Percentiles rank a stretch among this genome's conserved stretches.
These are phyloP conservation scores for Usnea hakonensis DNA, from an alignment of 495 filamentous ascomycete genomes.

Conservation along the genomic window DNA sequence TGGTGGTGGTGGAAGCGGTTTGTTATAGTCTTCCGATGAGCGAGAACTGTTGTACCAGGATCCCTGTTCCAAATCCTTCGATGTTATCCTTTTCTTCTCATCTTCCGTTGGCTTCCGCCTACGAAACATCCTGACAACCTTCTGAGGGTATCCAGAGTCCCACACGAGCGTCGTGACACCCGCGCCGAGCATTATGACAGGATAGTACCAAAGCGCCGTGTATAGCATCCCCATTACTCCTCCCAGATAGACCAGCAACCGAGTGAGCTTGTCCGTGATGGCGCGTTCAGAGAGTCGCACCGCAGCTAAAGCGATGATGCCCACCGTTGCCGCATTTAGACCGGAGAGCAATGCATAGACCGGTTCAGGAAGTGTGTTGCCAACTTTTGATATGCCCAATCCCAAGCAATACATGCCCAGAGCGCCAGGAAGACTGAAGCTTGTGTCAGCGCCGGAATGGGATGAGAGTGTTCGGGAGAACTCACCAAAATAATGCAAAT, in stretches of 20 bases:
- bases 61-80: constrained; percentile 6
- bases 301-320: constrained; percentile 70
- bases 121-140: not conserved
- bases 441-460: constrained; percentile 46
- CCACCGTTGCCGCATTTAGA: constrained; percentile 70
- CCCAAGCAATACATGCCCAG: constrained; percentile 68
- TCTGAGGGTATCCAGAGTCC: constrained; percentile 36
- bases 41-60: not conserved
- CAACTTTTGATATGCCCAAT: constrained; percentile 57
- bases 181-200: constrained; percentile 57
- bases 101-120: not conserved
- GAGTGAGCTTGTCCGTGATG: constrained; percentile 63
- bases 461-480: constrained; percentile 35
- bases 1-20: constrained; percentile 1
- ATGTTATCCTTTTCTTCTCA: not conserved
- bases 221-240: constrained; percentile 65
- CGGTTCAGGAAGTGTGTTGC: constrained; percentile 50
- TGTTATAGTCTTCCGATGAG: not conserved
- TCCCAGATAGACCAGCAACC: constrained; percentile 62
- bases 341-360: constrained; percentile 74
- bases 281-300: constrained; percentile 67
- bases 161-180: constrained; percentile 48
- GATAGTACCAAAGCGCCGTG: constrained; percentile 78
- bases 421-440: constrained; percentile 59
- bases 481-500: constrained; percentile 63